Evolutionary conservation across 2,329 filamentous ascomycete species (phyloP).

Genomic region (Aspergillus pseudonomiae): DNA sequence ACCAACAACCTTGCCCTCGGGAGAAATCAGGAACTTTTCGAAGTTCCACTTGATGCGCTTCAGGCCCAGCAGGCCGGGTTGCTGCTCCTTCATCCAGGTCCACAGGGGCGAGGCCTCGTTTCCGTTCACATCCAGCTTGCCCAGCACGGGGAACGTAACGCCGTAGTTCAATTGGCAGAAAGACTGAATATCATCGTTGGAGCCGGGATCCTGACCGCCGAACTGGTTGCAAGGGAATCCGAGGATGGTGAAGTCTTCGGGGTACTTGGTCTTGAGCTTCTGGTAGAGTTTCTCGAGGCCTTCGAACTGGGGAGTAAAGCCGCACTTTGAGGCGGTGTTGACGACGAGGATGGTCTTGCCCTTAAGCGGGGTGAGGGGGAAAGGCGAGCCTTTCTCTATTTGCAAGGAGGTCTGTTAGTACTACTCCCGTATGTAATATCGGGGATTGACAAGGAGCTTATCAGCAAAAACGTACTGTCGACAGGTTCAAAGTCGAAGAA

Average conservation of each 20-base stretch:
- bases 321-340: conserved; percentile 98
- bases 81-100: conserved; percentile 71
- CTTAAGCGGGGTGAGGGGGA: conserved; percentile 71
- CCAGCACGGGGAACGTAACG: conserved; percentile 86
- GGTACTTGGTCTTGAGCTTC: conserved; percentile 67
- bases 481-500: conserved; percentile 64
- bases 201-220: conserved; percentile 82
- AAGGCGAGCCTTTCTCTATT: conserved; percentile 72
- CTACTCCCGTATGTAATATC: neutral
- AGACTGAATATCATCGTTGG: conserved; percentile 75
- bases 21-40: conserved; percentile 92
- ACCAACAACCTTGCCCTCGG: conserved; percentile 81
- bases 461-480: conserved; percentile 51
- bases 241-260: conserved; percentile 79
- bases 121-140: conserved; percentile 94
- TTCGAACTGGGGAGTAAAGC: conserved; percentile 94
- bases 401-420: conserved; percentile 11
- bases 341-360: conserved; percentile 95
- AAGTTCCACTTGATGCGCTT: conserved; percentile 99
- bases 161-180: conserved; percentile 95
- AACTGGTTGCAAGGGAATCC: conserved; percentile 99
- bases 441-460: neutral
- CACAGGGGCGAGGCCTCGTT: conserved; percentile 76
- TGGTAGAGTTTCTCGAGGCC: conserved; percentile 92
- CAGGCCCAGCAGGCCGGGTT: conserved; percentile 82